Conservation (phyloP, 2,329 filamentous ascomycete species). For the Pyrenophora graminea region DNA sequence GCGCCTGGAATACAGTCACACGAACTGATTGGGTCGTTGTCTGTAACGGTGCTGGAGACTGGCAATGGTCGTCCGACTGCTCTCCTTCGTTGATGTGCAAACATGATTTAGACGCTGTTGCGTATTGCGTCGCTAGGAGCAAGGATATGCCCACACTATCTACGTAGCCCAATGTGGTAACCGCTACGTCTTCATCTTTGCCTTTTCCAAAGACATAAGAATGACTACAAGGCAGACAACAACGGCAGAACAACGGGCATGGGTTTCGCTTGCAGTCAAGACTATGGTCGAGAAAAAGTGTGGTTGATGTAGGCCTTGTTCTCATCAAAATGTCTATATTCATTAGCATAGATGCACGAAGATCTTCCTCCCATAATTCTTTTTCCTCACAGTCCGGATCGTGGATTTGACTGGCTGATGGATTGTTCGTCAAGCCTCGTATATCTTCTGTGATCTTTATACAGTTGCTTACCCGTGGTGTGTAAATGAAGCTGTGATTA, state of each 20-base stretch:
- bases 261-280: too few relatives aligned
- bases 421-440: too few relatives aligned
- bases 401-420: too few relatives aligned
- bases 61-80: slow-evolving; percentile 4
- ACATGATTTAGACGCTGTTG: background rate
- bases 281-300: too few relatives aligned
- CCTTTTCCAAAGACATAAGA: too few relatives aligned
- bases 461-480: background rate
- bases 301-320: too few relatives aligned
- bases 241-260: background rate
- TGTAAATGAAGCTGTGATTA: background rate
- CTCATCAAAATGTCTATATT: too few relatives aligned
- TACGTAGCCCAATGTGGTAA: too few relatives aligned
- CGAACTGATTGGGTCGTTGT: background rate
- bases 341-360: too few relatives aligned
- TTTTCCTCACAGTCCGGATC: too few relatives aligned
- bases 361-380: too few relatives aligned
- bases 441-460: background rate
- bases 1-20: background rate
- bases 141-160: background rate
- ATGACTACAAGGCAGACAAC: background rate
- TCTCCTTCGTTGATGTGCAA: background rate
- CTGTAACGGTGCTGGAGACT: slow-evolving; percentile 2
- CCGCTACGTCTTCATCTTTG: too few relatives aligned
- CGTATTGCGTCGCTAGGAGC: background rate